phyloP scores from a whole-genome alignment of 2,329 filamentous ascomycete genomes.

The Paramyrothecium roridum region DNA sequence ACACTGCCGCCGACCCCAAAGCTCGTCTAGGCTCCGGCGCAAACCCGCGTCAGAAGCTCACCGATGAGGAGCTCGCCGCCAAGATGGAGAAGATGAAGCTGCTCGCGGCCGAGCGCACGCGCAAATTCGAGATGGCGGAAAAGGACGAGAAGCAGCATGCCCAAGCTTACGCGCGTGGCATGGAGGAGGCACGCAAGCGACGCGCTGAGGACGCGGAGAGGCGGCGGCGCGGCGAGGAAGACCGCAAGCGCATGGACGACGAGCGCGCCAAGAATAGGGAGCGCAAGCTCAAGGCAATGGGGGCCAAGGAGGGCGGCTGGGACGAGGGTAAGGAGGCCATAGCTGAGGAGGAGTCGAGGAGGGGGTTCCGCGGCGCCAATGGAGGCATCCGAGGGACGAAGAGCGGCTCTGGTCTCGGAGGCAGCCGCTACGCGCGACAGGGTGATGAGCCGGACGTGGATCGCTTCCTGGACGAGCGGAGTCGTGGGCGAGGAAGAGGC shows the following conservation, averaged over 20 bases:
- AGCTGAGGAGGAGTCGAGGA: conserved; percentile 35
- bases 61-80: conserved; percentile 53
- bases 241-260: conserved; percentile 50
- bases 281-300: conserved; percentile 58
- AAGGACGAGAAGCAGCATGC: conserved; percentile 55
- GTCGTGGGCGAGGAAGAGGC: conserved; percentile 25
- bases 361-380: conserved; percentile 39
- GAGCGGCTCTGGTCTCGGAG: conserved; percentile 30
- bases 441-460: conserved; percentile 30
- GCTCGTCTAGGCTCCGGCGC: conserved; percentile 50
- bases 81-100: conserved; percentile 63
- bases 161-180: conserved; percentile 49
- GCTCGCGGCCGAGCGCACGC: conserved; percentile 53
- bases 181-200: conserved; percentile 52
- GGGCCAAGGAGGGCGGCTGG: conserved; percentile 52
- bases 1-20: conserved; percentile 31
- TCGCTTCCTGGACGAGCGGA: conserved; percentile 31
- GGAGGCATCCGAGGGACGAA: conserved; percentile 36
- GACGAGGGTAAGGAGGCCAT: conserved; percentile 53
- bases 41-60: conserved; percentile 59
- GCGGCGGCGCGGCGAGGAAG: conserved; percentile 48
- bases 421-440: conserved; percentile 38
- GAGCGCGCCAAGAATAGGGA: conserved; percentile 59
- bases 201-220: conserved; percentile 50
- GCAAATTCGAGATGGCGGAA: conserved; percentile 57